Base-by-base conservation (phyloP, 169 alveolate genomes). In the Eimeria necatrix region DNA sequence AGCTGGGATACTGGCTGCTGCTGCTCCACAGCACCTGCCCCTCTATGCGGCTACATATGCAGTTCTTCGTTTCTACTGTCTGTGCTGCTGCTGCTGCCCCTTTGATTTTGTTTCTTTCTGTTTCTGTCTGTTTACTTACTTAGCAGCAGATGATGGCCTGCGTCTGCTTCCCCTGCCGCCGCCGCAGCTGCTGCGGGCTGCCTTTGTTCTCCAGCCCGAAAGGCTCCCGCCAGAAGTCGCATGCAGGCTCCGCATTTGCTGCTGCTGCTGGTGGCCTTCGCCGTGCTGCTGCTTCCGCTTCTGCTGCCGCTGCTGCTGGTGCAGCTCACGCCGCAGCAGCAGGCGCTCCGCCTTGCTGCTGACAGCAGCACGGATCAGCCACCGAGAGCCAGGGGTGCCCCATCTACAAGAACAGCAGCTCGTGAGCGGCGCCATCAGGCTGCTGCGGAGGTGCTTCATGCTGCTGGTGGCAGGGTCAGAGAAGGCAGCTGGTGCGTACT, bases 271-370 rank as follows among this genome's bases (percentile, higher is more conserved):
- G 41, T 7, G 32, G 12, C 78, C 78, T 68, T 68, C 78, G 46
- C 46, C n/a, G 32, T 76, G 87, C 87, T 76, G 87, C 61, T 76
- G 87, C 61, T 76, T 41, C 0, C 87, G 41, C 12, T 76, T 49
- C 32, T 68, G 78, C 78, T 68, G 78, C 46, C 87, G 59, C 87
- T 32, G 59, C 61, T 76, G 87, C 87, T 76, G 87, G 61, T 76
- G 87, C 87, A 76, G 87, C 61, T 76, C 87, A 22, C 87, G 87
- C 64, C 61, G 87, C 87, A 76, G 87, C 87, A 46, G 61, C 87
- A 41, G 87, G 61, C 87, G 59, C 87, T 76, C 87, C 26, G 46
- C 64, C 87, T 76, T 76, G 87, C 87, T 76, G 64, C 26, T 32
- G 32, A 76, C 24, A 76, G 87, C 87, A 46, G 87, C 87, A 18